Evolutionary conservation across 2,329 filamentous ascomycete genomes (phyloP).

Genomic region (Neocucurbitaria cava): DNA sequence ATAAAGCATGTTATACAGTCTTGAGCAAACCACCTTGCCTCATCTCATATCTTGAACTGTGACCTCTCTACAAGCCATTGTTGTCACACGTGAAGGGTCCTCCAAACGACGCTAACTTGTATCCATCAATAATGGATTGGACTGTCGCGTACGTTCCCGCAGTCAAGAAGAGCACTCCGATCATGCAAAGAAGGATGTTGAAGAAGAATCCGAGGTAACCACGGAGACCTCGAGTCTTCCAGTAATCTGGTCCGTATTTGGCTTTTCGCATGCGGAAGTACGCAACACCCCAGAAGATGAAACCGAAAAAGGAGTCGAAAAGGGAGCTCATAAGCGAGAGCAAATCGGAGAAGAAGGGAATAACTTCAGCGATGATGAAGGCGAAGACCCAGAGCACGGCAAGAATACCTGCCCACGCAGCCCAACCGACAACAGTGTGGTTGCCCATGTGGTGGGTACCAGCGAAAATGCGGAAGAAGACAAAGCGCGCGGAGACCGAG

Average conservation of each 20-base stretch:
- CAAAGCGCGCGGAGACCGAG: slow-evolving; percentile 85
- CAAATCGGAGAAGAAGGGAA: slow-evolving; percentile 86
- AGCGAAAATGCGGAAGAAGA: slow-evolving; percentile 89
- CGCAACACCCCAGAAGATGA: slow-evolving; percentile 91
- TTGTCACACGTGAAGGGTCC: slow-evolving; percentile 76
- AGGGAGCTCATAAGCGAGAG: slow-evolving; percentile 82
- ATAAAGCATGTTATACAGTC: background rate
- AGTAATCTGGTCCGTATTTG: slow-evolving; percentile 63
- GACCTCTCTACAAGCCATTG: slow-evolving; percentile 63
- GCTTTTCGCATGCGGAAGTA: slow-evolving; percentile 78
- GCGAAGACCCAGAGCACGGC: slow-evolving; percentile 81
- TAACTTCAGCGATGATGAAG: slow-evolving; percentile 90
- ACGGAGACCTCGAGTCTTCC: slow-evolving; percentile 60
- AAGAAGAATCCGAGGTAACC: slow-evolving; percentile 65
- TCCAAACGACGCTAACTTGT: slow-evolving; percentile 68
- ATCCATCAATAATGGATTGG: slow-evolving; percentile 77
- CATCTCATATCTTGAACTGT: background rate
- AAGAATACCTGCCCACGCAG: slow-evolving; percentile 77
- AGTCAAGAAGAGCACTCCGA: slow-evolving; percentile 81
- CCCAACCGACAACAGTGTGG: slow-evolving; percentile 84
- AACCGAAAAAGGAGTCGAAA: slow-evolving; percentile 92
- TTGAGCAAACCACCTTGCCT: background rate
- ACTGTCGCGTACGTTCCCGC: slow-evolving; percentile 79
- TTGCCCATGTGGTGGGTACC: slow-evolving; percentile 79
- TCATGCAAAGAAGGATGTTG: slow-evolving; percentile 75